A percentile compares a stretch with the other conserved stretches of the same genome.
These are phyloP conservation scores for Penicillium alfredii DNA, from an alignment of 495 filamentous ascomycete genomes.

Conservation along the genomic window DNA sequence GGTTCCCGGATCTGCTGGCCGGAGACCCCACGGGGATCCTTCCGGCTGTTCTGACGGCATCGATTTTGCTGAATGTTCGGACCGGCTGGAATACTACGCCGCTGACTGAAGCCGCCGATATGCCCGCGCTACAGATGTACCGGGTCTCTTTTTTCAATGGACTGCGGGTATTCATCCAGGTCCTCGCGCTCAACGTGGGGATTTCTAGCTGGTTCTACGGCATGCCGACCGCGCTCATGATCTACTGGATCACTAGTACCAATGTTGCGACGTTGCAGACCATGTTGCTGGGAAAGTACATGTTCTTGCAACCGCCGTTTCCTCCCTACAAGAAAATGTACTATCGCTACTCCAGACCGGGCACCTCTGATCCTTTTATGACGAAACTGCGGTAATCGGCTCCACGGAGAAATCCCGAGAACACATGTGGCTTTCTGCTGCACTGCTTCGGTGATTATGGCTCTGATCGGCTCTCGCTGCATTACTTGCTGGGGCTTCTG, in stretches of 20 bases:
- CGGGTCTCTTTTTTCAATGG: slow-evolving; percentile 10
- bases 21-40: slow-evolving; percentile 66
- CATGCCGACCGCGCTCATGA: slow-evolving; percentile 57
- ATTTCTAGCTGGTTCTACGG: slow-evolving; percentile 27
- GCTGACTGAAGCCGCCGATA: slow-evolving; percentile 18
- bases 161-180: slow-evolving; percentile 24
- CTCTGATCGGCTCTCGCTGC: too few species aligned
- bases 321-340: slow-evolving; percentile 16
- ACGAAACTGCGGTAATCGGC: slow-evolving; percentile 7
- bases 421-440: too few species aligned
- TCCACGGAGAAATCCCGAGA: too few species aligned
- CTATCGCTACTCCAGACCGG: slow-evolving; percentile 12
- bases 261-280: slow-evolving; percentile 39
- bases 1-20: slow-evolving; percentile 71
- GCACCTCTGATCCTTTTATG: slow-evolving; percentile 14
- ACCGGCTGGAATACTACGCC: slow-evolving; percentile 25
- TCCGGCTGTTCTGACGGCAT: slow-evolving; percentile 47
- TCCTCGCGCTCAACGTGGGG: slow-evolving; percentile 30
- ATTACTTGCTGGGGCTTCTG: too few species aligned
- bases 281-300: slow-evolving; percentile 27
- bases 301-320: slow-evolving; percentile 24
- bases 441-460: too few species aligned
- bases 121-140: slow-evolving; percentile 24
- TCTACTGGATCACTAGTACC: slow-evolving; percentile 66
- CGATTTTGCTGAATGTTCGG: slow-evolving; percentile 34